Evolutionary conservation across 2,329 filamentous ascomycete species (phyloP).

Genomic region (Talaromyces sp.): DNA sequence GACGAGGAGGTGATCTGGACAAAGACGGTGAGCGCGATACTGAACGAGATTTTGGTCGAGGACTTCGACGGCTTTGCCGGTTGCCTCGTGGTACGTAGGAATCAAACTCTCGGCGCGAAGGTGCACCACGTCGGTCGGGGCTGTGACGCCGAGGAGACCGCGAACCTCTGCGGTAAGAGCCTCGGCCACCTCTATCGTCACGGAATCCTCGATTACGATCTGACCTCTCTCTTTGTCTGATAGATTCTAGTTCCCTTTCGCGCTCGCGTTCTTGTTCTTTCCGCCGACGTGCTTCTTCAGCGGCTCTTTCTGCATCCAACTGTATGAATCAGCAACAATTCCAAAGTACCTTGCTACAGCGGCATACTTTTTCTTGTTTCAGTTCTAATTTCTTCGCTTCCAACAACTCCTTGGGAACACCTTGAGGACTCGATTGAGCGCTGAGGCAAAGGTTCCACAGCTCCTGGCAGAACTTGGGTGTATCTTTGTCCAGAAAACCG

Average conservation of each 20-base stretch:
- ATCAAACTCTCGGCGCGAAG: conserved; percentile 52
- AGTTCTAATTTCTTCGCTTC: conserved; percentile 96
- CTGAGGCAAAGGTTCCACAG: conserved; percentile 89
- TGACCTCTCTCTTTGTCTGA: conserved; percentile 56
- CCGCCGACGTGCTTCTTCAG: conserved; percentile 68
- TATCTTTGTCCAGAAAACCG: conserved; percentile 92
- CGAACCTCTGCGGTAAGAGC: conserved; percentile 42
- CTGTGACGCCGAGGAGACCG: conserved; percentile 51
- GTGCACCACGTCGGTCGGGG: conserved; percentile 44
- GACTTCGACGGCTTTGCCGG: conserved; percentile 38
- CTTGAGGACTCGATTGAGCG: conserved; percentile 81
- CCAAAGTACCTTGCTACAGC: too few species aligned
- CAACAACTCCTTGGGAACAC: conserved; percentile 88
- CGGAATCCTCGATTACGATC: conserved; percentile 37
- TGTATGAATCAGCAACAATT: conserved; percentile 33
- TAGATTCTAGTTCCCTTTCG: conserved; percentile 65
- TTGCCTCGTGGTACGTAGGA: conserved; percentile 54
- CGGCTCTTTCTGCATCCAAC: conserved; percentile 79
- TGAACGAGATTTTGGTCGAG: conserved; percentile 32
- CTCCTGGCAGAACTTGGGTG: conserved; percentile 83
- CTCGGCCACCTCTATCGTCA: conserved; percentile 34
- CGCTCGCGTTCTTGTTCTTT: conserved; percentile 69
- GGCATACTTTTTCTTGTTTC: conserved; percentile 80
- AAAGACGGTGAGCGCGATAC: conserved; percentile 29
- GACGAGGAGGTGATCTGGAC: conserved; percentile 32